Percentiles rank a stretch among this genome's conserved stretches.
Conservation (phyloP, 257 asterid species). For the Dorcoceras hygrometricum region DNA sequence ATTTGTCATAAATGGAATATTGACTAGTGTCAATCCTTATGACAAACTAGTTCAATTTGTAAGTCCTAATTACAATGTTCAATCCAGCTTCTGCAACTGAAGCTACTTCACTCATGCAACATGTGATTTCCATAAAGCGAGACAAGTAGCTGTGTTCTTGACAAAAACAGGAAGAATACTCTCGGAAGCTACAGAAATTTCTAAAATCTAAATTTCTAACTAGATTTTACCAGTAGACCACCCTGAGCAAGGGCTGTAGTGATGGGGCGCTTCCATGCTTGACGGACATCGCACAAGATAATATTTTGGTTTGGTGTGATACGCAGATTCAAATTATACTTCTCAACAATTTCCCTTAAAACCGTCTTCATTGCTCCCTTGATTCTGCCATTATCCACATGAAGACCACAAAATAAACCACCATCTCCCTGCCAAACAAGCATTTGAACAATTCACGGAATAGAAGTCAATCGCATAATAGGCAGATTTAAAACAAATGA, state of each 20-base stretch:
- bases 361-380: conserved; percentile 78
- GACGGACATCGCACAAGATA: conserved; percentile 68
- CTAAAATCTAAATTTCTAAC: background rate
- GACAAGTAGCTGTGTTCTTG: background rate
- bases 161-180: background rate
- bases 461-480: conserved; percentile 4
- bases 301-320: conserved; percentile 95
- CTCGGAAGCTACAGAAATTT: background rate
- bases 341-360: conserved; percentile 77
- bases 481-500: conserved; percentile 3
- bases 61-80: background rate
- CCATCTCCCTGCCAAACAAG: conserved; percentile 76
- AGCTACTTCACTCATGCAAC: background rate
- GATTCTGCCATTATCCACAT: conserved; percentile 87
- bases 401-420: conserved; percentile 82
- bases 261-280: conserved; percentile 83
- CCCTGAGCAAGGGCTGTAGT: conserved; percentile 92
- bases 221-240: conserved; percentile 72
- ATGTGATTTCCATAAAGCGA: background rate
- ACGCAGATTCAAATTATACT: conserved; percentile 80
- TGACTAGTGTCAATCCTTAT: background rate
- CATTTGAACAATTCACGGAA: conserved; percentile 8
- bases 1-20: too few species aligned
- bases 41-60: background rate
- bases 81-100: too few species aligned